phyloP scores from a whole-genome alignment of 1,139 yeast species.

The Scheffersomyces titani region DNA sequence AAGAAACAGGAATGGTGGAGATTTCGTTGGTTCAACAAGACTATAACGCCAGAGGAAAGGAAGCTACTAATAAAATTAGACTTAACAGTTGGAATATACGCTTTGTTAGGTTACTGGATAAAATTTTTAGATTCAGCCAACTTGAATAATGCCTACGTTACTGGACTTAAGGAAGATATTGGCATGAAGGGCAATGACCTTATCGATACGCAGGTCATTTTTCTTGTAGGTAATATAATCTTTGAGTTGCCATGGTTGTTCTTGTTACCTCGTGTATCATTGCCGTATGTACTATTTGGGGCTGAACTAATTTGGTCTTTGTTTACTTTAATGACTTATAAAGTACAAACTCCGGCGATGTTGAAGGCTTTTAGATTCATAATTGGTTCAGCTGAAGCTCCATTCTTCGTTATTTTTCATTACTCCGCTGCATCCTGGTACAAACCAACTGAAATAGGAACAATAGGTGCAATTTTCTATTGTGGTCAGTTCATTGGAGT shows the following conservation, averaged over 20 bases:
- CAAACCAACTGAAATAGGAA: conserved; percentile 26
- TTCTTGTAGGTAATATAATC: conserved; percentile 26
- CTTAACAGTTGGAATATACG: conserved; percentile 23
- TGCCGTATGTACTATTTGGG: conserved; percentile 24
- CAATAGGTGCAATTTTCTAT: conserved; percentile 29
- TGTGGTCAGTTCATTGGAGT: conserved; percentile 32
- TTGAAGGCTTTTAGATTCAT: conserved; percentile 30
- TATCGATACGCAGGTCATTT: conserved; percentile 28
- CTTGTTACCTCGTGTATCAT: conserved; percentile 20
- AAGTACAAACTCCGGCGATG: conserved; percentile 16
- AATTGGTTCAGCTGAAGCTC: conserved; percentile 29
- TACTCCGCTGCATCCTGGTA: conserved; percentile 26
- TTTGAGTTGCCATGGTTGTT: conserved; percentile 27
- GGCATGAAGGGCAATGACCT: conserved; percentile 32
- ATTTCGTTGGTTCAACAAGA: conserved; percentile 19
- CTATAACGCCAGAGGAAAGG: conserved; percentile 20
- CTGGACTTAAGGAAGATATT: conserved; percentile 26
- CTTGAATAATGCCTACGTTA: conserved; percentile 30
- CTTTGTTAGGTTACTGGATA: conserved; percentile 29
- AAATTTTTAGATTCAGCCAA: conserved; percentile 22
- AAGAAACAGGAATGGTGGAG: conserved; percentile 20
- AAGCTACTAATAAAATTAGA: conserved; percentile 27
- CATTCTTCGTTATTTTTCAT: conserved; percentile 25
- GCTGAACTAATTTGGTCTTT: conserved; percentile 26
- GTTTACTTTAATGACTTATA: conserved; percentile 23